Conservation (phyloP, 768 basidiomycete species). For the Flagelloscypha sp. region DNA sequence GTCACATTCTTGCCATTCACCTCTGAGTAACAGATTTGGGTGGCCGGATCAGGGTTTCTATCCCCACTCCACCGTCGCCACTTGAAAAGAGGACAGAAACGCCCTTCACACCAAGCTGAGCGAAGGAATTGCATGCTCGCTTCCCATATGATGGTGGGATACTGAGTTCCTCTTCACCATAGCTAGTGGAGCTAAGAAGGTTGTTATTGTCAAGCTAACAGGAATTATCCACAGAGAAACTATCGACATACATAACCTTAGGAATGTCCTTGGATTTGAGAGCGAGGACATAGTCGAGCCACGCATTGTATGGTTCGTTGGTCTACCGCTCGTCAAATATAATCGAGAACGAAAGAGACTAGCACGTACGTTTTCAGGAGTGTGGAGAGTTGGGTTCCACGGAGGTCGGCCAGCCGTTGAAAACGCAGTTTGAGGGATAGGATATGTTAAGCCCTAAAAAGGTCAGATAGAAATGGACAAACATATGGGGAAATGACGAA, state of each 20-base stretch:
- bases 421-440: slow-evolving; percentile 50
- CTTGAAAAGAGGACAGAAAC: slow-evolving; percentile 57
- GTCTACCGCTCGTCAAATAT: no score
- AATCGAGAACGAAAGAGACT: no score
- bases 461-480: no score
- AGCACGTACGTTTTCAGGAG: no score
- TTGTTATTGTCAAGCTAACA: slow-evolving; percentile 39
- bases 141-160: slow-evolving; percentile 49
- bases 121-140: slow-evolving; percentile 54
- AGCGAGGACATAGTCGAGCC: slow-evolving; percentile 51
- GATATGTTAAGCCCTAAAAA: no score
- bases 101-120: slow-evolving; percentile 65
- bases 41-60: slow-evolving; percentile 41
- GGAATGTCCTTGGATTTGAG: no score
- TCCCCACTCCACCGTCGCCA: slow-evolving; percentile 69
- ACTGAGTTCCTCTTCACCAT: slow-evolving; percentile 69
- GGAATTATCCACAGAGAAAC: no score
- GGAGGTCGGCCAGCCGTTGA: slow-evolving; percentile 58
- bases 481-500: slow-evolving; percentile 53
- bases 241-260: no score
- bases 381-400: slow-evolving; percentile 38
- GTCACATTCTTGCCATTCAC: slow-evolving; percentile 46
- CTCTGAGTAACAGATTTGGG: slow-evolving; percentile 50
- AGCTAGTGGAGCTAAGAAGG: slow-evolving; percentile 62
- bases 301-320: slow-evolving; percentile 47